Conservation (phyloP, 306 rosid genomes). For the Cucurbita argyrosperma region DNA sequence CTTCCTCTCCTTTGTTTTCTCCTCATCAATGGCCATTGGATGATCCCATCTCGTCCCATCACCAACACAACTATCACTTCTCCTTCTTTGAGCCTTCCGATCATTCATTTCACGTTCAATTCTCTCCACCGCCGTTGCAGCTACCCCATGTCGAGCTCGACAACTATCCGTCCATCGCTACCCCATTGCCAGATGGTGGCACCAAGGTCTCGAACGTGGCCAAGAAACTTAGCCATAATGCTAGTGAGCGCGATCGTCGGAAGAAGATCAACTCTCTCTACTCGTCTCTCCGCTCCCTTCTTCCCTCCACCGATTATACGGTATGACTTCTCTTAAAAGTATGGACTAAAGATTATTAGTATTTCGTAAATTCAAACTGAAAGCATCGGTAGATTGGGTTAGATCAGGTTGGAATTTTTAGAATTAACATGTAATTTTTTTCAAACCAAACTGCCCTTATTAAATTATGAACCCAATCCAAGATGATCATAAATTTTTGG, state of each 20-base stretch:
- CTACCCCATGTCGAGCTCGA: background rate
- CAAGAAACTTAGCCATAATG: conserved; percentile 69
- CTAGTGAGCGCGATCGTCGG: conserved; percentile 77
- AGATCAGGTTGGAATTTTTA: too few relatives aligned
- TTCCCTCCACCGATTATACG: conserved; percentile 39
- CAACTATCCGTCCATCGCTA: background rate
- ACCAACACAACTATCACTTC: background rate
- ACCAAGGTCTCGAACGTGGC: background rate
- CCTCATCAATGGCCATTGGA: conserved; percentile 12
- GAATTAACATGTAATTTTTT: too few relatives aligned
- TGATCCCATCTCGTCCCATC: background rate
- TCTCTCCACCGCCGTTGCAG: background rate
- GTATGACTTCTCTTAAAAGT: conserved; percentile 10
- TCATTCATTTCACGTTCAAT: background rate
- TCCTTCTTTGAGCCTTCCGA: background rate
- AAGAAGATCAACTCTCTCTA: conserved; percentile 54
- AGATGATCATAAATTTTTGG: too few relatives aligned
- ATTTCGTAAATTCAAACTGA: too few relatives aligned
- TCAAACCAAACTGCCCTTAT: too few relatives aligned
- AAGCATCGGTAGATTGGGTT: too few relatives aligned
- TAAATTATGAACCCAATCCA: too few relatives aligned
- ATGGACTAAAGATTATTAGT: too few relatives aligned
- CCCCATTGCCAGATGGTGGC: background rate
- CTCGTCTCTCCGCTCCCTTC: conserved; percentile 57
- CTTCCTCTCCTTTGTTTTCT: conserved; percentile 19